Evolutionary conservation across 495 filamentous ascomycete species (phyloP).

Genomic region (Penicillium canescens): DNA sequence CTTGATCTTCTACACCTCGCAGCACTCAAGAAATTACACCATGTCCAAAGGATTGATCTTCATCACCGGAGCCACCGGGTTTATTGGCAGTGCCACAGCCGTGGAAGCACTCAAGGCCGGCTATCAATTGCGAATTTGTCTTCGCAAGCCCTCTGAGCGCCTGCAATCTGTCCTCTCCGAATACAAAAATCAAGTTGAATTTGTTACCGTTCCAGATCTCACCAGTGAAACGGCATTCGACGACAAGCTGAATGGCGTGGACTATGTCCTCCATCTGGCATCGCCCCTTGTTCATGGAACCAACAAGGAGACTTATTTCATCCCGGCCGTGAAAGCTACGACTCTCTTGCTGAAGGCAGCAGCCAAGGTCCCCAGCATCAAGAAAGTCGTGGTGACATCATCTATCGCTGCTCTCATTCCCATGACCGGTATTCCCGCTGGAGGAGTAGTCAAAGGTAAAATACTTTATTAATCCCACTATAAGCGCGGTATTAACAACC

Average conservation of each 20-base stretch:
- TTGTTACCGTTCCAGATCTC: slow-evolving; percentile 33
- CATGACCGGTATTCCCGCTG: slow-evolving; percentile 19
- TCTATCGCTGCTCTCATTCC: slow-evolving; percentile 34
- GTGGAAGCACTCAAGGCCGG: slow-evolving; percentile 38
- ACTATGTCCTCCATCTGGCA: slow-evolving; percentile 41
- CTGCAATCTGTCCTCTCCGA: slow-evolving; percentile 19
- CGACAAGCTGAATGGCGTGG: slow-evolving; percentile 31
- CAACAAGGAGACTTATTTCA: slow-evolving; percentile 28
- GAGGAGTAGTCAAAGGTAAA: slow-evolving; percentile 28
- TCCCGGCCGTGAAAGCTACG: slow-evolving; percentile 35
- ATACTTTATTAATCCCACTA: neutral
- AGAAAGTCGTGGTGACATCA: slow-evolving; percentile 38
- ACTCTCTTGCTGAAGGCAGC: slow-evolving; percentile 31
- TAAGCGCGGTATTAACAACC: neutral
- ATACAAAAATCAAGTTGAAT: slow-evolving; percentile 23
- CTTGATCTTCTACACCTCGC: too few species aligned
- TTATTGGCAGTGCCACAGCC: slow-evolving; percentile 39
- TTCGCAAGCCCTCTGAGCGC: slow-evolving; percentile 29
- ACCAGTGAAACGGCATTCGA: slow-evolving; percentile 27
- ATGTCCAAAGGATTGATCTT: slow-evolving; percentile 35
- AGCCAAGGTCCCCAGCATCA: slow-evolving; percentile 26
- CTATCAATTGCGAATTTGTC: slow-evolving; percentile 36
- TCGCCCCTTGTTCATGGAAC: slow-evolving; percentile 34
- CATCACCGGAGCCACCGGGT: slow-evolving; percentile 47
- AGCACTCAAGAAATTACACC: slow-evolving; percentile 9